Evolutionary conservation across 441 rosid genomes (phyloP).

Genomic region (Arabidopsis hybrid): DNA sequence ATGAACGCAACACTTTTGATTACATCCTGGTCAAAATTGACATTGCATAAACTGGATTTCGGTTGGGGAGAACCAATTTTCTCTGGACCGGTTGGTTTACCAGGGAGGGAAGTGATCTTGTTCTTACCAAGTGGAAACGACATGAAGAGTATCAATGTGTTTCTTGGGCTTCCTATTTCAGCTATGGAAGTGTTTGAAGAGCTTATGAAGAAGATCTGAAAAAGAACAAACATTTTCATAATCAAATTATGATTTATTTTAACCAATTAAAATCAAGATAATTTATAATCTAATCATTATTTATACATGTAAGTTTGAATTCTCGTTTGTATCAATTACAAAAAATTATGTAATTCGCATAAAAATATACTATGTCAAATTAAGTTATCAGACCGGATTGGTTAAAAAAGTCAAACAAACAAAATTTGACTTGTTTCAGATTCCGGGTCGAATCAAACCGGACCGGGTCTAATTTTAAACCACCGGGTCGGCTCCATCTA

Average conservation of each 20-base stretch:
- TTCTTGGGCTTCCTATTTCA: conserved; percentile 75
- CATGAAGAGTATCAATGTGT: conserved; percentile 63
- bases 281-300: not conserved
- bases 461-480: not conserved
- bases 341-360: not conserved
- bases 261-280: not conserved
- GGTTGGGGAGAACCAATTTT: conserved; percentile 82
- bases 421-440: not conserved
- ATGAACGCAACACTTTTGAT: conserved; percentile 66
- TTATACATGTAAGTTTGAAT: conserved; percentile 6
- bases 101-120: conserved; percentile 70
- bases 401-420: not conserved
- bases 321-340: not conserved
- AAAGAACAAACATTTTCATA: not conserved
- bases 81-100: conserved; percentile 81
- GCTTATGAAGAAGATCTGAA: conserved; percentile 47
- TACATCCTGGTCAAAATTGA: conserved; percentile 78
- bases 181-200: conserved; percentile 72
- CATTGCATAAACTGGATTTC: conserved; percentile 68
- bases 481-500: conserved; percentile 10
- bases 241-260: not conserved
- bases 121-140: conserved; percentile 63
- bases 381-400: not conserved
- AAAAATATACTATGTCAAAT: not conserved
- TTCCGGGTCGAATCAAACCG: not conserved